Conservation (phyloP, 2,329 filamentous ascomycete species). For the Myrmaecium sp. region DNA sequence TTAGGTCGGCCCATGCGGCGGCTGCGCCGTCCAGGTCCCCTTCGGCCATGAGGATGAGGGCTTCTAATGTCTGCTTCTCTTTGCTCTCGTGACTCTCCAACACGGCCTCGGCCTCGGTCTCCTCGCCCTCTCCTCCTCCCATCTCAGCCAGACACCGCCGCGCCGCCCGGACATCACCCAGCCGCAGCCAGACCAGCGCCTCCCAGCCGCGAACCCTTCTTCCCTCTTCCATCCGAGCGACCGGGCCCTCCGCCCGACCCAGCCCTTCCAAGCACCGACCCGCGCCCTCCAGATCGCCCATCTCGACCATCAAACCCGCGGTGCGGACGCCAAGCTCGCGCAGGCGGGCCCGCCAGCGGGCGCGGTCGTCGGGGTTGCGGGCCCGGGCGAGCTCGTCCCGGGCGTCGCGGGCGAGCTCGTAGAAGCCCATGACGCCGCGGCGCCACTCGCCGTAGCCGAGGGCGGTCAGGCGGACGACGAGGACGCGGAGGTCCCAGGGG, state of each 20-base stretch:
- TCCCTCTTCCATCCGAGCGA: conserved; percentile 23
- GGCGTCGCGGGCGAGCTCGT: conserved; percentile 70
- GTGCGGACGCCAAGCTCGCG: conserved; percentile 54
- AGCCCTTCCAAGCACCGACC: conserved; percentile 53
- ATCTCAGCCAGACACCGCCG: conserved; percentile 30
- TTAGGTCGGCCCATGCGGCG: conserved; percentile 39
- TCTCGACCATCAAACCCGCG: conserved; percentile 56
- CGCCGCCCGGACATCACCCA: conserved; percentile 61
- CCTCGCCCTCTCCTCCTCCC: conserved; percentile 10
- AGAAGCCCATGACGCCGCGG: conserved; percentile 75
- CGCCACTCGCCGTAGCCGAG: conserved; percentile 73
- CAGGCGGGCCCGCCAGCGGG: conserved; percentile 55
- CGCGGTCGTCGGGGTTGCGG: conserved; percentile 32
- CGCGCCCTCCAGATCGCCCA: conserved; percentile 75
- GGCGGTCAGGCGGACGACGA: conserved; percentile 70
- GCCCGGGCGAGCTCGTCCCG: conserved; percentile 40
- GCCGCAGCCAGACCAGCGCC: conserved; percentile 55
- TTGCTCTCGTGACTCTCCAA: conserved; percentile 10
- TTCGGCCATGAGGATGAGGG: conserved; percentile 64
- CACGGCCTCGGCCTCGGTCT: conserved; percentile 13
- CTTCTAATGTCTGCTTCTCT: conserved; percentile 34
- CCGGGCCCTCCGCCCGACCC: conserved; percentile 24
- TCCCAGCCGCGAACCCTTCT: conserved; percentile 16
- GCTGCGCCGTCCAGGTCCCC: conserved; percentile 52
- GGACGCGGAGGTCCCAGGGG: conserved; percentile 72